phyloP scores from a whole-genome alignment of 108 stramenopile genomes.

The Cyclotella choctawhatcheeana region DNA sequence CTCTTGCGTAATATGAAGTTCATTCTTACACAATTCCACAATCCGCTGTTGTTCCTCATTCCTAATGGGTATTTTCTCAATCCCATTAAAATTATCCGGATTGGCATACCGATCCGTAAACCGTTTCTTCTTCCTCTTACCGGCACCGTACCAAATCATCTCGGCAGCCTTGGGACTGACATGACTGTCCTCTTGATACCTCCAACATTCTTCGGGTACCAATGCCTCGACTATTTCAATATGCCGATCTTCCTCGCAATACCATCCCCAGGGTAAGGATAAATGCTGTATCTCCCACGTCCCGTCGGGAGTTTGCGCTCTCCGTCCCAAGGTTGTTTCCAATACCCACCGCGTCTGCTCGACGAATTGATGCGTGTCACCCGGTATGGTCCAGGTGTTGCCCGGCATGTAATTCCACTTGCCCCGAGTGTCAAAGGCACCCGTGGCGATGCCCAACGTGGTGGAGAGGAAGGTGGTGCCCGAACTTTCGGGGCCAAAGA shows the following conservation, averaged over 20 bases:
- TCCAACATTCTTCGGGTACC: constrained; percentile 24
- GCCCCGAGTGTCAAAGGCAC: constrained; percentile 21
- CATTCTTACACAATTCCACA: constrained; percentile 15
- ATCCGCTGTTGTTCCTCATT: not conserved
- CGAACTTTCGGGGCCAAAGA: constrained; percentile 46
- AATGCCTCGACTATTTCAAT: constrained; percentile 15
- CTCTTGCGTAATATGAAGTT: constrained; percentile 25
- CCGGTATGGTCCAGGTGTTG: not conserved
- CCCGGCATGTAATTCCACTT: constrained; percentile 19
- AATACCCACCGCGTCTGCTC: constrained; percentile 2
- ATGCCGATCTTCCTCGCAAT: constrained; percentile 2
- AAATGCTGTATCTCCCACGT: constrained; percentile 37
- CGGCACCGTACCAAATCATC: not conserved
- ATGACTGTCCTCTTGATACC: constrained; percentile 16
- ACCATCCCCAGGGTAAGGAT: constrained; percentile 24
- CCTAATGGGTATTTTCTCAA: not conserved
- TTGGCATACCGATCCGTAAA: not conserved
- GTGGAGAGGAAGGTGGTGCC: constrained; percentile 46
- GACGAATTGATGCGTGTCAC: not conserved
- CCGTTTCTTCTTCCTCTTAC: not conserved
- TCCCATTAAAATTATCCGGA: constrained; percentile 6
- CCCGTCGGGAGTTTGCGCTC: constrained; percentile 18
- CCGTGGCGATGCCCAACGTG: constrained; percentile 21
- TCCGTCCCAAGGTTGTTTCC: constrained; percentile 6
- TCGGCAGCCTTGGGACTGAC: constrained; percentile 11